Percentiles rank a stretch among this genome's conserved stretches.
phyloP scores from a whole-genome alignment of 768 basidiomycete genomes.

The Candolleomyces eurysporus region DNA sequence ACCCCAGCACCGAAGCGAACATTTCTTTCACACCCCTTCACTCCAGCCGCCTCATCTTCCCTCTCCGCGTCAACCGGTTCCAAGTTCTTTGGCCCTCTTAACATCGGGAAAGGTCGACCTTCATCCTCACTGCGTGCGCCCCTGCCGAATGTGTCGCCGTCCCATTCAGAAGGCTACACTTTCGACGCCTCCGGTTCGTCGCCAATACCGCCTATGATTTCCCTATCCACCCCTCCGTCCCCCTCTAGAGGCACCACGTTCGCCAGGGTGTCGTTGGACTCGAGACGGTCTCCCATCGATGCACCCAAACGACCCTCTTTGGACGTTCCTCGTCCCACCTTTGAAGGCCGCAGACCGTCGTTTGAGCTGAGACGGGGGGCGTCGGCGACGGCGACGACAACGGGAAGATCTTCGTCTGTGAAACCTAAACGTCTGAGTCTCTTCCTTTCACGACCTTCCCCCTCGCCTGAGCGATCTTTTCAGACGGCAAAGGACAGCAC shows the following conservation, averaged over 20 bases:
- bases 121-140: not conserved
- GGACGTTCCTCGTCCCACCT: not conserved
- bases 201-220: not conserved
- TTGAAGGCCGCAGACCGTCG: not conserved
- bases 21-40: not conserved
- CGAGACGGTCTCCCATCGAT: not conserved
- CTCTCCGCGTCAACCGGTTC: slow-evolving; percentile 1
- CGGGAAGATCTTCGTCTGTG: not conserved
- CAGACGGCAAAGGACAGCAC: slow-evolving; percentile 4
- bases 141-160: not conserved
- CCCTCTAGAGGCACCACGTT: not conserved
- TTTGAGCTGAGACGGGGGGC: not conserved
- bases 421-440: not conserved
- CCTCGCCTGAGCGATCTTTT: slow-evolving; percentile 9
- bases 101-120: slow-evolving; percentile 5
- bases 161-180: not conserved
- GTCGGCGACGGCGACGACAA: not conserved
- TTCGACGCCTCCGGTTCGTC: too few species aligned
- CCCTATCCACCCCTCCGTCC: slow-evolving; percentile 3
- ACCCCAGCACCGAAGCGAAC: not conserved
- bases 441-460: slow-evolving; percentile 14
- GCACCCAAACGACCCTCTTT: slow-evolving; percentile 4
- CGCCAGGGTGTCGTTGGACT: not conserved
- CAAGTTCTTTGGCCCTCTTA: not conserved
- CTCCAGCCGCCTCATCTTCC: slow-evolving; percentile 3